These are phyloP conservation scores for Cerioporus squamosus DNA, from an alignment of 1,284 basidiomycete species.

Conservation along the genomic window DNA sequence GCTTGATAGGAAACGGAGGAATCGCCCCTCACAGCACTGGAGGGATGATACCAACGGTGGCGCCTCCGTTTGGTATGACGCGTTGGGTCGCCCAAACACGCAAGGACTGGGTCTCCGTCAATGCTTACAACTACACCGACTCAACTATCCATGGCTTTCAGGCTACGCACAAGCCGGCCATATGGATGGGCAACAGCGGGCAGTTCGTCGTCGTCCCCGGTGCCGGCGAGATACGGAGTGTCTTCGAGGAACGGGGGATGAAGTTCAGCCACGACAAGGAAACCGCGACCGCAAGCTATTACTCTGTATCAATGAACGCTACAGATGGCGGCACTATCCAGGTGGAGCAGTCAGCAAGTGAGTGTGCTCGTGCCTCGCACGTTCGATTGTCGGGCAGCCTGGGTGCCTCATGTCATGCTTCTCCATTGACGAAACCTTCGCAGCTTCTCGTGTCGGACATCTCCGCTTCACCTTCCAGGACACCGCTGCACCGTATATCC, in stretches of 20 bases:
- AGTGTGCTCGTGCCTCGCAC: conserved; percentile 30
- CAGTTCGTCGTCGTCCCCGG: conserved; percentile 70
- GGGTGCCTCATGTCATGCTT: too few species aligned
- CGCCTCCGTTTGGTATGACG: conserved; percentile 82
- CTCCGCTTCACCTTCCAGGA: conserved; percentile 71
- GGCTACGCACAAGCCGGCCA: conserved; percentile 83
- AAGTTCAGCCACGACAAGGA: conserved; percentile 63
- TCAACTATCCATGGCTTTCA: conserved; percentile 73
- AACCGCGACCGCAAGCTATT: conserved; percentile 68
- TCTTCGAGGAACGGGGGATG: conserved; percentile 67
- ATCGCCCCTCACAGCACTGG: conserved; percentile 70
- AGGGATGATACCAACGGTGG: conserved; percentile 71
- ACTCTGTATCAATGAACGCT: conserved; percentile 64
- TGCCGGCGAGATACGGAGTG: conserved; percentile 49
- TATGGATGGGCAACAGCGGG: conserved; percentile 90
- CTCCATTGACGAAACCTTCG: background rate
- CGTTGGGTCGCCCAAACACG: conserved; percentile 79
- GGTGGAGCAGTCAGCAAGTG: conserved; percentile 75
- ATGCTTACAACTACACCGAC: conserved; percentile 77
- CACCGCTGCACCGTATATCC: conserved; percentile 58
- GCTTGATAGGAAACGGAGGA: conserved; percentile 74
- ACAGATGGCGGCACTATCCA: conserved; percentile 52
- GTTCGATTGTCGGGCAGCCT: too few species aligned
- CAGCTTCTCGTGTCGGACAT: conserved; percentile 81
- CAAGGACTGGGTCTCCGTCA: conserved; percentile 75